Evolutionary conservation across 257 asterid genomes (phyloP).

Genomic region (Solanum chaucha): DNA sequence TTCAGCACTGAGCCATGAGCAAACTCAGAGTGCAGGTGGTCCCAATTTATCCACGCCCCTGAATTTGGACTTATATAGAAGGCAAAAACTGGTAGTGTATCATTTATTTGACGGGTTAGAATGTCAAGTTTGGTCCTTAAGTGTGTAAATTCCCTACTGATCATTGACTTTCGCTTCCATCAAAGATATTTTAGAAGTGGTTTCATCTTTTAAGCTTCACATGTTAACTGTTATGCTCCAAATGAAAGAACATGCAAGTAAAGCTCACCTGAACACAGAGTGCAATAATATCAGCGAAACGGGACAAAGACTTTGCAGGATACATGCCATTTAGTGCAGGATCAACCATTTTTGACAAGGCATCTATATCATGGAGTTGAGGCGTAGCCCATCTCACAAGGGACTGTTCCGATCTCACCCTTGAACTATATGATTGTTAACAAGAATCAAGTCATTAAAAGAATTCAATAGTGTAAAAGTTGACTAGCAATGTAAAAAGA

Average conservation of each 20-base stretch:
- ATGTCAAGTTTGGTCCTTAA: not conserved
- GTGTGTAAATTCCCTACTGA: not conserved
- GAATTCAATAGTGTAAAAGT: not conserved
- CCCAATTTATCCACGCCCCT: not conserved
- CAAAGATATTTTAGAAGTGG: not conserved
- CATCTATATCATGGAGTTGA: conserved; percentile 96
- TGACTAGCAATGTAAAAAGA: not conserved
- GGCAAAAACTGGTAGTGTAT: not conserved
- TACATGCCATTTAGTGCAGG: conserved; percentile 87
- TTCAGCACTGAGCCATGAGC: not conserved
- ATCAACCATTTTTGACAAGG: conserved; percentile 96
- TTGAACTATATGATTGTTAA: conserved; percentile 44
- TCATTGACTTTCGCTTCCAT: not conserved
- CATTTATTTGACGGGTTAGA: not conserved
- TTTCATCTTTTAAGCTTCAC: not conserved
- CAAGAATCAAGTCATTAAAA: not conserved
- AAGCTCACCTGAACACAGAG: conserved; percentile 86
- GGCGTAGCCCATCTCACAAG: conserved; percentile 99
- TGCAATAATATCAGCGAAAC: conserved; percentile 91
- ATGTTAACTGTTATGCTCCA: not conserved
- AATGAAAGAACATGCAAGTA: not conserved
- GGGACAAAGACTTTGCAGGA: conserved; percentile 95
- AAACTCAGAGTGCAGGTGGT: not conserved
- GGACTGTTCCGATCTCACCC: conserved; percentile 85
- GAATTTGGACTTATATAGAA: not conserved